These are phyloP conservation scores for Stropharia rugosoannulata DNA, from an alignment of 768 basidiomycete genomes.

Conservation along the genomic window DNA sequence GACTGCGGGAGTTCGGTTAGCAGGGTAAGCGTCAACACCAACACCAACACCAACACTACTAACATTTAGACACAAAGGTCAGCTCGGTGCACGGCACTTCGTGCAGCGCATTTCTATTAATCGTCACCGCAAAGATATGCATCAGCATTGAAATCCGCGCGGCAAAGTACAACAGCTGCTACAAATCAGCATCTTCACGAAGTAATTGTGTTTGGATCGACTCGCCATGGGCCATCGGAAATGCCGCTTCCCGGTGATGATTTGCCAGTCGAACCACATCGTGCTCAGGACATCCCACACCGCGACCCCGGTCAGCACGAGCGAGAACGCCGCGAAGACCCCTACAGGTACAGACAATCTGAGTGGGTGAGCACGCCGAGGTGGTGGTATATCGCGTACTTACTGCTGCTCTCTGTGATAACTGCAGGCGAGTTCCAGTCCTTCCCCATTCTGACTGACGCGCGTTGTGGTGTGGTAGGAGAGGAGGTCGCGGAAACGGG, in stretches of 20 bases:
- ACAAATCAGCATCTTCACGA: background rate
- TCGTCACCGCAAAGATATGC: conserved; percentile 31
- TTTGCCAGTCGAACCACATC: conserved; percentile 29
- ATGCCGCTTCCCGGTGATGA: conserved; percentile 26
- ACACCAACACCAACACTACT: background rate
- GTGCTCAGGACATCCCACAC: conserved; percentile 30
- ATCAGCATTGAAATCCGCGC: conserved; percentile 32
- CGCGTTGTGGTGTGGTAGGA: background rate
- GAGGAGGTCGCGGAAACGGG: no score
- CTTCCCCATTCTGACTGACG: conserved; percentile 15
- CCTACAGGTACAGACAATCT: conserved; percentile 14
- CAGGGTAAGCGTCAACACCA: no score
- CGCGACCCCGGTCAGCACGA: conserved; percentile 31
- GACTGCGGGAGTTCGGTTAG: conserved; percentile 14
- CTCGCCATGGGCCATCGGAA: conserved; percentile 35
- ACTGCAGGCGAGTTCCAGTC: conserved; percentile 28
- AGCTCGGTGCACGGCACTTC: conserved; percentile 32
- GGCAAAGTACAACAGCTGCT: conserved; percentile 28
- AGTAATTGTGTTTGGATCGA: background rate
- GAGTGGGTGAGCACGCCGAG: background rate
- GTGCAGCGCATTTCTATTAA: conserved; percentile 31
- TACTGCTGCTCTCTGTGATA: conserved; percentile 27
- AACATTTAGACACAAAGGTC: conserved; percentile 32
- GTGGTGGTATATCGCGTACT: conserved; percentile 3
- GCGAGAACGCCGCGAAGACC: conserved; percentile 28